Evolutionary conservation across 345 rosid species (phyloP).

Genomic region (Salix udensis): DNA sequence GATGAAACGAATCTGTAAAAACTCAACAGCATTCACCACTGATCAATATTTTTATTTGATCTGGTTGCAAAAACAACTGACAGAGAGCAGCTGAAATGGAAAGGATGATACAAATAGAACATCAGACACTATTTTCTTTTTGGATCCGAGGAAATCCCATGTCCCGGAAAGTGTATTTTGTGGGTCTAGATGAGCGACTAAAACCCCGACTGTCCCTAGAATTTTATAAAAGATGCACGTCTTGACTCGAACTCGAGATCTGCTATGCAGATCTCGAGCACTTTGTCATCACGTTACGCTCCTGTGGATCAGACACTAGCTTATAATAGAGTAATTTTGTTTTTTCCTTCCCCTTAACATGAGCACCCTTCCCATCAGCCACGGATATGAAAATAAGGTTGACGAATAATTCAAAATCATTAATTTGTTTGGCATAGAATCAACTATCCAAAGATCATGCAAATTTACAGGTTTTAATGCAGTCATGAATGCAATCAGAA

Average conservation of each 20-base stretch:
- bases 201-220: no score
- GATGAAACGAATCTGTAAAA: background rate
- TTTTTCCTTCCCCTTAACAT: background rate
- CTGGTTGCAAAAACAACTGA: background rate
- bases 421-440: no score
- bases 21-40: background rate
- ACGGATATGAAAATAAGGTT: background rate
- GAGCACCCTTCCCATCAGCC: background rate
- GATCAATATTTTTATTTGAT: background rate
- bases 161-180: no score
- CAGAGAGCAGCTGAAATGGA: background rate
- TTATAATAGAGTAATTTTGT: background rate
- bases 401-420: no score
- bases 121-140: background rate
- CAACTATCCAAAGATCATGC: no score
- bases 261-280: no score
- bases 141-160: no score
- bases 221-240: no score
- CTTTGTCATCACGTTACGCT: no score
- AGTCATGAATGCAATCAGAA: no score
- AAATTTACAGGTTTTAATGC: no score
- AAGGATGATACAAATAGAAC: background rate
- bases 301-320: background rate
- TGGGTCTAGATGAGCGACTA: fast-evolving
- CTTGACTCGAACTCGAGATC: no score